Evolutionary conservation across 768 basidiomycete genomes (phyloP).

Genomic region (Mycena vitilis): DNA sequence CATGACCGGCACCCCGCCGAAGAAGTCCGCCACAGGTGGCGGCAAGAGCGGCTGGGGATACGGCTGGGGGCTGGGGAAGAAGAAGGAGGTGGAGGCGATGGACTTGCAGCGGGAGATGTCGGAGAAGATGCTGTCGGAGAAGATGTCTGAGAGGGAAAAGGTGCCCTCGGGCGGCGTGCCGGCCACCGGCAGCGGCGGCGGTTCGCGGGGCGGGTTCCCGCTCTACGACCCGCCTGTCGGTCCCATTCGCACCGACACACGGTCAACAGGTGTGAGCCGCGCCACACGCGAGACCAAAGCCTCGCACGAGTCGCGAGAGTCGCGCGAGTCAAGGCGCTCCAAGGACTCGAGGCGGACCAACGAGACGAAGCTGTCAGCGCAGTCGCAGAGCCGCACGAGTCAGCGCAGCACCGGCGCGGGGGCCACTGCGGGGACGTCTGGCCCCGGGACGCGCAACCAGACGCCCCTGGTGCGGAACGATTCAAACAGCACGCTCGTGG

Average conservation of each 20-base stretch:
- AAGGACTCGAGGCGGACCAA: constrained; percentile 8
- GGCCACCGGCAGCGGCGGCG: constrained; percentile 42
- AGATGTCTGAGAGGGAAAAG: constrained; percentile 41
- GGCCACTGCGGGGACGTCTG: constrained; percentile 41
- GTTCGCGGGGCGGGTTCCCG: constrained; percentile 45
- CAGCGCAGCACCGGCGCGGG: constrained; percentile 36
- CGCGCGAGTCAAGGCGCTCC: not conserved
- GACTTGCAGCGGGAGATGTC: constrained; percentile 38
- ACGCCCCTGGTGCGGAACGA: constrained; percentile 64
- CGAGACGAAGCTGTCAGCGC: constrained; percentile 46
- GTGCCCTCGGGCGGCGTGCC: not conserved
- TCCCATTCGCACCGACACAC: constrained; percentile 51
- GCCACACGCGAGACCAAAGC: constrained; percentile 37
- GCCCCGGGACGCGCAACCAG: constrained; percentile 40
- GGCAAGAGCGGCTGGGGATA: constrained; percentile 67
- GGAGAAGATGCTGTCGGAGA: constrained; percentile 39
- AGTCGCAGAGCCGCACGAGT: constrained; percentile 37
- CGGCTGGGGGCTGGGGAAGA: constrained; percentile 75
- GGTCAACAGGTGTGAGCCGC: constrained; percentile 51
- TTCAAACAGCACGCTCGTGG: constrained; percentile 80
- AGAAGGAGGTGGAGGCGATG: constrained; percentile 57
- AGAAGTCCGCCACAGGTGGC: constrained; percentile 52
- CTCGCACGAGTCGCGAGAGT: constrained; percentile 33
- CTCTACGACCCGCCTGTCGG: constrained; percentile 53
- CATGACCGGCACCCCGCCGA: constrained; percentile 61